These are phyloP conservation scores for Globisporangium carolinianum DNA, from an alignment of 352 stramenopile species.

Conservation along the genomic window DNA sequence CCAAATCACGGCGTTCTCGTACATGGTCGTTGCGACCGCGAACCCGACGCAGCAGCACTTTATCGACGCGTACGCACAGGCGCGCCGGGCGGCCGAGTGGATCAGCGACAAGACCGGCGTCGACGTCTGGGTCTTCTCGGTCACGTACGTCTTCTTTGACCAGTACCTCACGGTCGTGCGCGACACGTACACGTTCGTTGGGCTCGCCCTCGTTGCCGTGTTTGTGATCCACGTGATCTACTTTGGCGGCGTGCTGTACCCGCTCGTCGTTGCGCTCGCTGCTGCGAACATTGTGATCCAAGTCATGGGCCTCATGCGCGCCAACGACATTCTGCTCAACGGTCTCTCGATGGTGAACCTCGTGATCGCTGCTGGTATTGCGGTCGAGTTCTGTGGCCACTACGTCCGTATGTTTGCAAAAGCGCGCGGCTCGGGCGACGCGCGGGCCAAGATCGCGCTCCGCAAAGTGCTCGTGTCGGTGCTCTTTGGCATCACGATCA, in stretches of 20 bases:
- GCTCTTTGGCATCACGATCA: slow-evolving; percentile 36
- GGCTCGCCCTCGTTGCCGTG: slow-evolving; percentile 34
- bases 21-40: slow-evolving; percentile 49
- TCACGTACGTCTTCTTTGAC: slow-evolving; percentile 55
- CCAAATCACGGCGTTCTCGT: slow-evolving; percentile 56
- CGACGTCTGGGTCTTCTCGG: slow-evolving; percentile 63
- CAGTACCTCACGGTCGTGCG: slow-evolving; percentile 57
- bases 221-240: slow-evolving; percentile 45
- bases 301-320: slow-evolving; percentile 50
- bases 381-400: slow-evolving; percentile 81
- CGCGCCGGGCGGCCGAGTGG: slow-evolving; percentile 44
- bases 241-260: slow-evolving; percentile 42
- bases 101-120: slow-evolving; percentile 58
- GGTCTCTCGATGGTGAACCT: slow-evolving; percentile 83
- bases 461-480: slow-evolving; percentile 34
- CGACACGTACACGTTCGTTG: slow-evolving; percentile 45
- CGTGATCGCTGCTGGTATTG: slow-evolving; percentile 74
- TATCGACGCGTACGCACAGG: slow-evolving; percentile 47
- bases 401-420: slow-evolving; percentile 68
- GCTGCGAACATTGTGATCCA: slow-evolving; percentile 46
- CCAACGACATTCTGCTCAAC: slow-evolving; percentile 66
- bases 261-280: slow-evolving; percentile 34
- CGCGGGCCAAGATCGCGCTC: slow-evolving; percentile 28
- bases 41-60: slow-evolving; percentile 31
- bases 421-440: slow-evolving; percentile 15